These are phyloP conservation scores for Triticum urartu DNA, from an alignment of 176 grass and related monocot species.

Conservation along the genomic window DNA sequence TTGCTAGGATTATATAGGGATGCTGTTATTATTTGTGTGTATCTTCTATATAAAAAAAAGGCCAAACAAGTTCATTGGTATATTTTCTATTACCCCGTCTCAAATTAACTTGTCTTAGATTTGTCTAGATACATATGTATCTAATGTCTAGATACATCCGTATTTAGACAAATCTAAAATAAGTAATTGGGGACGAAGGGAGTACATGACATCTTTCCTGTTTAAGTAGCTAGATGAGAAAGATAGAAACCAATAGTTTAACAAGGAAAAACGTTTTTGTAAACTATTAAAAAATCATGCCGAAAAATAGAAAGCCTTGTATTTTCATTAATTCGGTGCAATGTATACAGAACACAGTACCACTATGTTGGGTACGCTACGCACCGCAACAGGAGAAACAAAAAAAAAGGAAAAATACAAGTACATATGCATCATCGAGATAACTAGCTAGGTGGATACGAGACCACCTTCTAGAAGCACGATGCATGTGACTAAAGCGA, in stretches of 20 bases:
- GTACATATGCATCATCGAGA: neutral
- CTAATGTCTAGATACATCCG: too few species aligned
- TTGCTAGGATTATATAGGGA: too few species aligned
- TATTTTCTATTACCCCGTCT: neutral
- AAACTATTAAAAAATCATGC: neutral
- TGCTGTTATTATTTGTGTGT: too few species aligned
- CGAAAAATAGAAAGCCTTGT: neutral
- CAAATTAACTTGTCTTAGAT: too few species aligned
- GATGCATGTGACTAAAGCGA: too few species aligned
- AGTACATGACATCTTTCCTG: neutral
- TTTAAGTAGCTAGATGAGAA: neutral
- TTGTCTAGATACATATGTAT: too few species aligned
- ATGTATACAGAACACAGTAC: neutral
- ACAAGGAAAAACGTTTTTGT: neutral
- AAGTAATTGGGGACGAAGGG: too few species aligned
- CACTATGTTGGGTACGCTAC: too few species aligned
- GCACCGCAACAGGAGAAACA: neutral
- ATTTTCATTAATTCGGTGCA: neutral
- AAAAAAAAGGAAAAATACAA: neutral
- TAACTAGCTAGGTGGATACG: too few species aligned
- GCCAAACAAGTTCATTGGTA: neutral
- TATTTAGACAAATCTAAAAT: too few species aligned
- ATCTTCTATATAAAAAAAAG: too few species aligned
- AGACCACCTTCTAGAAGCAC: too few species aligned
- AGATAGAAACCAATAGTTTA: neutral